Evolutionary conservation across 2,329 filamentous ascomycete species (phyloP).

Genomic region (Cladophialophora chaetospira): DNA sequence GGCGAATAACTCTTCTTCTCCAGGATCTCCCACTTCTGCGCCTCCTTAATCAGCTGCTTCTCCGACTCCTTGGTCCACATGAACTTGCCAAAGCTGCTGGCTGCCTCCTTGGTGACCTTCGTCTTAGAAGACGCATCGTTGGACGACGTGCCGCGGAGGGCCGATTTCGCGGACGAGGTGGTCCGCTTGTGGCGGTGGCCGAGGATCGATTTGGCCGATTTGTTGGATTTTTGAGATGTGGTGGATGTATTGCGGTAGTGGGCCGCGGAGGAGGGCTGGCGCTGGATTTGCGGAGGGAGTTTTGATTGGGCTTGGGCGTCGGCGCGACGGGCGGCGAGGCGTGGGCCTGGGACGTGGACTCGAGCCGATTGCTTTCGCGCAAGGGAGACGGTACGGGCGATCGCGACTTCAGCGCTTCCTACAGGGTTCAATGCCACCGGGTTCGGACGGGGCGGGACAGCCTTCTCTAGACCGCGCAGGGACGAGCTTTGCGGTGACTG

Average conservation of each 20-base stretch:
- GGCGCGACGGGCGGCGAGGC: constrained; percentile 18
- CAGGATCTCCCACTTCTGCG: constrained; percentile 27
- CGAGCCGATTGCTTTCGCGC: constrained; percentile 29
- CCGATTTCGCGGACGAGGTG: constrained; percentile 15
- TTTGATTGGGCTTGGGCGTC: constrained; percentile 6
- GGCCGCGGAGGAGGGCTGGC: neutral
- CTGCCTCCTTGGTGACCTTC: constrained; percentile 20
- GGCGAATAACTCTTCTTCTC: constrained; percentile 29
- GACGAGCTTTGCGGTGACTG: constrained; percentile 7
- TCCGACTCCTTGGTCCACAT: constrained; percentile 22
- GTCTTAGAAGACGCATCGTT: constrained; percentile 15
- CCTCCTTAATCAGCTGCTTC: constrained; percentile 25
- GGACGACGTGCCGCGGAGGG: constrained; percentile 8
- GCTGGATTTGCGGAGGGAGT: neutral
- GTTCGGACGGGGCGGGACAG: constrained; percentile 20
- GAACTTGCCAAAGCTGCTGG: constrained; percentile 2
- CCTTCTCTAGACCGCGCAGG: constrained; percentile 24
- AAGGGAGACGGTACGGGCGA: constrained; percentile 32
- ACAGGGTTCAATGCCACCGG: constrained; percentile 17
- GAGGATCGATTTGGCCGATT: constrained; percentile 6
- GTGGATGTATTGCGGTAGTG: neutral
- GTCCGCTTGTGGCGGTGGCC: constrained; percentile 25
- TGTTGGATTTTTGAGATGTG: constrained; percentile 8
- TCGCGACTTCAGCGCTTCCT: constrained; percentile 25
- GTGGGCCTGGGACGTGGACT: constrained; percentile 23